Base-by-base conservation (phyloP, 2,329 filamentous ascomycete genomes). In the Xylaria arbuscula region DNA sequence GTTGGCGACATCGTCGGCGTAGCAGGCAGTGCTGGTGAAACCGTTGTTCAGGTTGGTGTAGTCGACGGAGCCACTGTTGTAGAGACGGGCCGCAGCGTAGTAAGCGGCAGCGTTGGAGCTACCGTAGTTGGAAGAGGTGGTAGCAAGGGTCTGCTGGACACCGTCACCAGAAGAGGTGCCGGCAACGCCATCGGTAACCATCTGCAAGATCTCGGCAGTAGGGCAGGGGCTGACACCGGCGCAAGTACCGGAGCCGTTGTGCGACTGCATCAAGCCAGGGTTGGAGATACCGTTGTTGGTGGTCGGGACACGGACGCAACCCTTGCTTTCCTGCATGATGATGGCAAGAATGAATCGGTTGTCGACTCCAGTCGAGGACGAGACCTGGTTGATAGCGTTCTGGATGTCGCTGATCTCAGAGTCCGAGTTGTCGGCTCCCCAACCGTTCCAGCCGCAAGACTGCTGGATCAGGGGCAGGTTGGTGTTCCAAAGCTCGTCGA, bases 1-100 rank as follows among this genome's bases (percentile, higher is more conserved):
- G 67, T 81, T 86, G 56, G 86, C 85, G 70, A 87, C 78, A 69
- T 87, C 85, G 19, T 78, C 81, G 9, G 81, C 78, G 73, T 88
- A 88, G 78, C 84, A 86, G 69, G 81, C 80, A 19, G 84, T 85
- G 24, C 66, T 69, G 38, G 79, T 81, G 73, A 83, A 78, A 53
- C 82, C 82, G 62, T 79, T 77, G 48, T 81, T 78, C 7, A 83
- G 74, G 69, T 83, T 79, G 45, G 75, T 77, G 10, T 69, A 68
- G 47, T 76, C 67, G 73, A 84, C 72, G 24, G 75, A 76, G 17
- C 84, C 84, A n/a, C 82, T 82, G 74, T 87, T 86, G 78, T 86
- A 86, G 42, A 82, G 80, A 40, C 84, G 78, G n/a, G 83, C 82
- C 0, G 81, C 83, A 57, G 77, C 80, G 74, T 85, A 86, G 76